These are phyloP conservation scores for Toxoplasma gondii DNA, from an alignment of 169 alveolate species.

Conservation along the genomic window DNA sequence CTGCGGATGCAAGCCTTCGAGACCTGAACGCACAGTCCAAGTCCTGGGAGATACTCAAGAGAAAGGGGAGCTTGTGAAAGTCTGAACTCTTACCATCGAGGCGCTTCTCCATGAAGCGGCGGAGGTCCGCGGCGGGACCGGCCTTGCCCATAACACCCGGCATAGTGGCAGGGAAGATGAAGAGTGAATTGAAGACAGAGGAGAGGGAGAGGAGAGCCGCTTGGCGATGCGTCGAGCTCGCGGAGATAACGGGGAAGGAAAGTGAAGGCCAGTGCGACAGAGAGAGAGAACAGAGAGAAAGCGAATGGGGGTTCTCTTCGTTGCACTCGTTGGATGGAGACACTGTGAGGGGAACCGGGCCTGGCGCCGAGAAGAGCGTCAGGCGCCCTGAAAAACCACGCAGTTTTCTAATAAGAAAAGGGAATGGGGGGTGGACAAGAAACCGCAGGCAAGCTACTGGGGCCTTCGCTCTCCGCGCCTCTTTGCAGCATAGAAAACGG, in stretches of 20 bases:
- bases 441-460: too few species aligned
- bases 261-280: neutral
- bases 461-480: too few species aligned
- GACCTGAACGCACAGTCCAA: neutral
- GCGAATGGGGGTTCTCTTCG: neutral
- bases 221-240: neutral
- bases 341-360: neutral
- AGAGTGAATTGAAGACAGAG: neutral
- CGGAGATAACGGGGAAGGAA: neutral
- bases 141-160: constrained; percentile 80
- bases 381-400: neutral
- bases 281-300: too few species aligned
- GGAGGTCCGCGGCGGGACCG: constrained; percentile 89
- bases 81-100: constrained; percentile 81
- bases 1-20: neutral
- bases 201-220: neutral
- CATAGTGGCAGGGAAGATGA: constrained; percentile 50
- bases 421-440: too few species aligned
- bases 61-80: too few species aligned
- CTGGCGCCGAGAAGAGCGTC: too few species aligned
- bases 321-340: neutral
- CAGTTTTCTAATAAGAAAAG: neutral
- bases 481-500: too few species aligned
- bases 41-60: neutral
- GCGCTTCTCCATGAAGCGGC: constrained; percentile 90